phyloP scores from a whole-genome alignment of 2,329 filamentous ascomycete species.

The Gremmenia infestans region DNA sequence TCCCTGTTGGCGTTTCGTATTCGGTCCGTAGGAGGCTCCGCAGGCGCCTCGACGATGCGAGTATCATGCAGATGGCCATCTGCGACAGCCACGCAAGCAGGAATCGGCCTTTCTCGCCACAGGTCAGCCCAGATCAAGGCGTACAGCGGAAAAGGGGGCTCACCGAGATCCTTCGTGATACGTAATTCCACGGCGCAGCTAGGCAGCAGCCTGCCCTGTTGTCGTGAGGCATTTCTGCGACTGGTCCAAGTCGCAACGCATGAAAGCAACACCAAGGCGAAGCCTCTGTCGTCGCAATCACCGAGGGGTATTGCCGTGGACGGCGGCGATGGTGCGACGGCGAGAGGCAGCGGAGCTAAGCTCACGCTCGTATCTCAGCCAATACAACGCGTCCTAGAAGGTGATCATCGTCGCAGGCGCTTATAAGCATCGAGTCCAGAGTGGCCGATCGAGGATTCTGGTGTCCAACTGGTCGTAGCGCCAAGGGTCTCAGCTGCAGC shows the following conservation, averaged over 20 bases:
- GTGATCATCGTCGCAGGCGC: slow-evolving; percentile 11
- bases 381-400: slow-evolving; percentile 11
- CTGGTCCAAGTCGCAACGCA: slow-evolving; percentile 18
- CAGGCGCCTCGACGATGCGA: slow-evolving; percentile 17
- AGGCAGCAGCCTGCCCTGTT: slow-evolving; percentile 4
- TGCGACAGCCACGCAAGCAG: slow-evolving; percentile 10
- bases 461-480: slow-evolving; percentile 11
- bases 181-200: slow-evolving; percentile 6
- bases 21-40: slow-evolving; percentile 12
- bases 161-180: slow-evolving; percentile 11
- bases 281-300: slow-evolving; percentile 15
- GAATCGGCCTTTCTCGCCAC: slow-evolving; percentile 15
- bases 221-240: slow-evolving; percentile 11
- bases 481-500: slow-evolving; percentile 14
- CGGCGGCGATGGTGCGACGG: slow-evolving; percentile 12
- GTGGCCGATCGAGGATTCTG: slow-evolving; percentile 17
- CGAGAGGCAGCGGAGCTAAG: slow-evolving; percentile 7
- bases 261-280: slow-evolving; percentile 16
- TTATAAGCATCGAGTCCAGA: slow-evolving; percentile 17
- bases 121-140: slow-evolving; percentile 15
- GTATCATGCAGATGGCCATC: slow-evolving; percentile 16
- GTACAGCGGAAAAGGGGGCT: slow-evolving; percentile 15
- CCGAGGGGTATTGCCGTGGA: slow-evolving; percentile 12
- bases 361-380: slow-evolving; percentile 14
- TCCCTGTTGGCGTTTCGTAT: slow-evolving; percentile 17